Evolutionary conservation across 352 stramenopile species (phyloP).

Genomic region (Peronospora belbahrii): DNA sequence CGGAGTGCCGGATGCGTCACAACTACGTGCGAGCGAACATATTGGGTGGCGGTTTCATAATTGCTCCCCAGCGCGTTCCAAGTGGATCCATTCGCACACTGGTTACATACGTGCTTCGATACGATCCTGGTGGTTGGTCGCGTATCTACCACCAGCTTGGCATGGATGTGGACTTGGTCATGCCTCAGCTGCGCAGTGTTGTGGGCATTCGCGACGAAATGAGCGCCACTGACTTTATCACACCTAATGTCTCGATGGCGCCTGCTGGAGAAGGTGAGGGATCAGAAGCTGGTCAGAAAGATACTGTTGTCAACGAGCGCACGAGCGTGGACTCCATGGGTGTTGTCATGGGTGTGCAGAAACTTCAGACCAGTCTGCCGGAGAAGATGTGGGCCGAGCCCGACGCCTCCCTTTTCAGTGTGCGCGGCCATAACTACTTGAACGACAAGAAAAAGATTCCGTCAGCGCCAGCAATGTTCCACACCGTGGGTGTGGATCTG

Average conservation of each 20-base stretch:
- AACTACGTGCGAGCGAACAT: constrained; percentile 81
- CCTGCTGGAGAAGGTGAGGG: constrained; percentile 6
- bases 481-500: constrained; percentile 74
- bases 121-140: constrained; percentile 75
- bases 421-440: constrained; percentile 87
- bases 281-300: constrained; percentile 11
- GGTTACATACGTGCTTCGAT: constrained; percentile 76
- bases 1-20: constrained; percentile 77
- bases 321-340: constrained; percentile 58
- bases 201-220: constrained; percentile 84
- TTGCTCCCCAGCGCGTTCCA: constrained; percentile 74
- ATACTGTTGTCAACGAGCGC: constrained; percentile 13
- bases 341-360: constrained; percentile 55
- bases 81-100: constrained; percentile 73
- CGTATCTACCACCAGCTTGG: constrained; percentile 83
- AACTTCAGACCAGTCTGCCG: constrained; percentile 58
- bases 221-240: constrained; percentile 78
- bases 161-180: constrained; percentile 81
- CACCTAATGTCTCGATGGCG: constrained; percentile 69
- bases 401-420: constrained; percentile 68
- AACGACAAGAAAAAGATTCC: constrained; percentile 85
- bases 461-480: constrained; percentile 63
- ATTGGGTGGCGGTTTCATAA: constrained; percentile 76
- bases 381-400: constrained; percentile 84
- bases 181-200: constrained; percentile 81